Conservation (phyloP, 331 rosid genomes). For the Quercus lobata region DNA sequence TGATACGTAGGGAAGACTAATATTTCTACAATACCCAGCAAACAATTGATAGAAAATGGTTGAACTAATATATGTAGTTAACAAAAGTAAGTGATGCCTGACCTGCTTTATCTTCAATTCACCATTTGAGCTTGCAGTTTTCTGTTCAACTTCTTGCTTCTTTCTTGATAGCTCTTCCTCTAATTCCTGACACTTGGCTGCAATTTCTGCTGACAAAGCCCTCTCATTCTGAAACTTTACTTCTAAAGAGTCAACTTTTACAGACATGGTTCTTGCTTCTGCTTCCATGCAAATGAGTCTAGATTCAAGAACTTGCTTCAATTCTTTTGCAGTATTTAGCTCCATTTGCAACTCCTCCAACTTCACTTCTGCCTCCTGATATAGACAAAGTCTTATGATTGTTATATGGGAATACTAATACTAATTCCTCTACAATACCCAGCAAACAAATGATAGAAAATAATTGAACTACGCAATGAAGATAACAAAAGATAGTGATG, state of each 20-base stretch:
- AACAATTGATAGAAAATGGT: too few species aligned
- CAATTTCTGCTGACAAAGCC: conserved; percentile 40
- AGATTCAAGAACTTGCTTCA: conserved; percentile 47
- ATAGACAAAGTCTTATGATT: too few species aligned
- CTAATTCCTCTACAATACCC: background rate
- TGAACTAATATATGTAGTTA: background rate
- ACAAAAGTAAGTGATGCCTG: conserved; percentile 17
- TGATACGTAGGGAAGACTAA: too few species aligned
- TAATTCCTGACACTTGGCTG: conserved; percentile 42
- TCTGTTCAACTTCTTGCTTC: conserved; percentile 49
- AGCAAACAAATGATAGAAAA: background rate
- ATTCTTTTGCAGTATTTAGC: conserved; percentile 44
- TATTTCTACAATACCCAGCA: too few species aligned
- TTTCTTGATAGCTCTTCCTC: conserved; percentile 56
- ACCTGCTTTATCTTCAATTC: conserved; percentile 87
- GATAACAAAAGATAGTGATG: conserved; percentile 17
- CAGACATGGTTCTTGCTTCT: conserved; percentile 49
- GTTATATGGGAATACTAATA: too few species aligned
- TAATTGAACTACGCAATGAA: background rate
- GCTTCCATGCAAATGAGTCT: conserved; percentile 52
- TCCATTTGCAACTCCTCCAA: conserved; percentile 56
- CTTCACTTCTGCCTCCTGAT: conserved; percentile 40
- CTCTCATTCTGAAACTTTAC: conserved; percentile 57
- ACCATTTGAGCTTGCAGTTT: conserved; percentile 34
- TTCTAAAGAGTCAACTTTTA: conserved; percentile 47